Evolutionary conservation across 2,329 filamentous ascomycete species (phyloP), one percentile per base, ranked within the genome.

Genomic region (Neofusicoccum umdonicola): DNA sequence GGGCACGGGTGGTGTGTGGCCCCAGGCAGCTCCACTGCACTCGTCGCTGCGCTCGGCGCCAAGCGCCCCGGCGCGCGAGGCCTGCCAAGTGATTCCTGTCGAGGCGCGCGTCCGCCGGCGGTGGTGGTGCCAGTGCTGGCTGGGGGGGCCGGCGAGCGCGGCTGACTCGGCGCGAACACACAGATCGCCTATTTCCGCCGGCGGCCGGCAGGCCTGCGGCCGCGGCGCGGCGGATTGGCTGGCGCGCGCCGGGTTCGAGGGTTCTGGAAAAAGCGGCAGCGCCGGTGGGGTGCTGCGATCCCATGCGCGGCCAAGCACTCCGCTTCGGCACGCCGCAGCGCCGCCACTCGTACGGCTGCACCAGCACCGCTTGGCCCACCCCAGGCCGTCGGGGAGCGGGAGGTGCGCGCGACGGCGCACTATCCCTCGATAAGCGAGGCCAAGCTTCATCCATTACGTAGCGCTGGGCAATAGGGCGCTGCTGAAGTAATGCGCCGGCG

Each of bases 361-460:
- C 27, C 27, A 31, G 27, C 22, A 22, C 0, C 22, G 22, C 39
- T 44, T 45, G 54, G 54, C 54, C 54, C 54, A 58, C 54, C 54
- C 54, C 54, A 58, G 54, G 54, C 56, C 41, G 56, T 47, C 56
- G 56, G 56, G 50, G 56, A 37, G 56, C 56, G 56, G 56, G 56
- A 47, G 56, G n/a, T 47, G 42, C 56, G 39, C 17, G 51, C 51
- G 51, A 42, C 51, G 51, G 51, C 51, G 52, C 56, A 22, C 56
- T 60, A 60, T 60, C 42, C 56, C 56, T 60, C 56, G 56, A 60
- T 60, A 60, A 60, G 56, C 56, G 56, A 60, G 42, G 56, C 56
- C 56, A 60, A 60, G 56, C 56, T 60, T 60, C 56, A 60, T 60
- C 56, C 41, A 60, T 60, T 60, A 60, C 56, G 56, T 60, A 60